Percentiles rank a stretch among this genome's conserved stretches.
phyloP scores from a whole-genome alignment of 805 yeast genomes.

The Sugiyamaella chiloensis region DNA sequence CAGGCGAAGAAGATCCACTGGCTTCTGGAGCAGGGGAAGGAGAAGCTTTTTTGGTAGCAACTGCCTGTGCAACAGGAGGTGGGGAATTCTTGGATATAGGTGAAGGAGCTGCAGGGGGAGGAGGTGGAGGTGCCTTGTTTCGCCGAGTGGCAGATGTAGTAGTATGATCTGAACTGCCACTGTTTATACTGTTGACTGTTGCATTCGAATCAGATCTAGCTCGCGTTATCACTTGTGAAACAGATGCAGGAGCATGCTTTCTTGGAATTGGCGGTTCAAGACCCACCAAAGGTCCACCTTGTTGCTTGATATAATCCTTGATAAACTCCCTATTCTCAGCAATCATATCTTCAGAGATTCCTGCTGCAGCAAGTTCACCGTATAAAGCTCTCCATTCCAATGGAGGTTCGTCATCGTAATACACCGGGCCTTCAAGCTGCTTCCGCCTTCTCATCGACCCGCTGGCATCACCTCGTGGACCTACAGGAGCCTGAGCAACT shows the following conservation, averaged over 20 bases:
- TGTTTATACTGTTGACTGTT: conserved; percentile 5
- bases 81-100: conserved; percentile 26
- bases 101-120: conserved; percentile 30
- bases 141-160: conserved; percentile 10
- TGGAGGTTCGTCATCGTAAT: conserved; percentile 78
- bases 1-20: conserved; percentile 14
- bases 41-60: conserved; percentile 17
- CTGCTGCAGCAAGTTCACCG: conserved; percentile 67
- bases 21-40: conserved; percentile 29
- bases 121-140: conserved; percentile 28
- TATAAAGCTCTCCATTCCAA: conserved; percentile 80
- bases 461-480: conserved; percentile 63
- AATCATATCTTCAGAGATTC: conserved; percentile 84
- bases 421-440: conserved; percentile 39
- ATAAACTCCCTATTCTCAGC: conserved; percentile 82
- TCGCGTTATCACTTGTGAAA: conserved; percentile 27
- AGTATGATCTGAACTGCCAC: conserved; percentile 6
- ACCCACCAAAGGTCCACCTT: conserved; percentile 79
- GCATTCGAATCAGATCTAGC: conserved; percentile 13
- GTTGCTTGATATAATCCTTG: conserved; percentile 68
- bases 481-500: conserved; percentile 36
- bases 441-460: conserved; percentile 31
- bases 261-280: conserved; percentile 83
- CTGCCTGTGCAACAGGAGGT: conserved; percentile 28
- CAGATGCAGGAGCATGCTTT: conserved; percentile 35